Evolutionary conservation across 1,139 yeast species (phyloP), one percentile per base, ranked within the genome.

Genomic region (Maudiozyma humilis): DNA sequence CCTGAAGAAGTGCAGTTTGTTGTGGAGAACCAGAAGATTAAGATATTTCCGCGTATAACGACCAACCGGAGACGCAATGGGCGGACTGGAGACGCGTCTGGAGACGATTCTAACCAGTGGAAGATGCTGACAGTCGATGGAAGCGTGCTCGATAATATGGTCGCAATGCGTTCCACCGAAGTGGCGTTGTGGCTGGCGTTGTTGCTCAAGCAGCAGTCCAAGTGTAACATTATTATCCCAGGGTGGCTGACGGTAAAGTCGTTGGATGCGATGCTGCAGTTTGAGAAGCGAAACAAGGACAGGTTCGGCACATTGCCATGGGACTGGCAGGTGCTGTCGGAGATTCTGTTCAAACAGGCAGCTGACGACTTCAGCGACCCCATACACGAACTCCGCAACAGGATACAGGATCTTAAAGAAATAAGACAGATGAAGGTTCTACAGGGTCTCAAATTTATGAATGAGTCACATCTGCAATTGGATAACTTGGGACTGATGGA

Each of bases 161-260:
- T 78, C 44, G 88, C 95, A 1, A 74, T 85, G 75, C 75, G 83
- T 50, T 71, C 91, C 45, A 77, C 75, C 29, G 70, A 75, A 40
- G 79, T 91, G 0, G 95, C 96, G 0, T 54, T 91, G 3, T 91
- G 98, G 98, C 70, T 86, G 19, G 97, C 96, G 0, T 63, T 88
- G 13, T 69, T 89, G 15, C 68, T 91, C 44, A 87, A 87, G 57
- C 78, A 82, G 38, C 97, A 91, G 62, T 82, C 79, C 41, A 82
- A 89, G 53, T 87, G 97, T 63, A 82, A 81, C 49, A 79, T 91
- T 3, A 80, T 88, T 5, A 82, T 89, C 10, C 99, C 99, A 0
- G 72, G 69, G 2, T 91, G 99, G 99, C 70, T 91, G n/a, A 73
- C 72, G 14, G 64, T 75, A 42, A 67, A 69, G n/a, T 70, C 68